Base-by-base conservation (phyloP, 768 basidiomycete genomes). In the Mycena alexandri region DNA sequence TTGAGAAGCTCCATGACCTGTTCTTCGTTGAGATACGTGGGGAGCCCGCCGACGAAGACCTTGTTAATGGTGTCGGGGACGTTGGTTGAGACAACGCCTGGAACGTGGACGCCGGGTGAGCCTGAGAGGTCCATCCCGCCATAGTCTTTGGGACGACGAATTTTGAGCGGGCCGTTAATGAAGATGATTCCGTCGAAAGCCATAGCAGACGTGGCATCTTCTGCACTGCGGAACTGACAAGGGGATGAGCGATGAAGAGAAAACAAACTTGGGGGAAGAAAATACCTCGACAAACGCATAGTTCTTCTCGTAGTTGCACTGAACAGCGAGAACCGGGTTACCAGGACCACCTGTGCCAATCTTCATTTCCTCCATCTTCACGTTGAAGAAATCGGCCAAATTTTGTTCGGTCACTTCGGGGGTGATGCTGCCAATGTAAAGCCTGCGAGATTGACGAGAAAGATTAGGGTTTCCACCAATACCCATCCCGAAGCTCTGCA, bases 11-110 rank as follows among this genome's bases (percentile, higher is more conserved):
- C 98, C 90, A 97, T 95, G 65, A 99, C 98, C 80, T 99, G 96
- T 76, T 98, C 98, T 79, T 99, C 98, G 74, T 94, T 96, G 53
- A 99, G 88, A 78, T 99, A 98, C 22, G 93, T 87, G 17, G 98
- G 98, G 63, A 99, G 83, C 59, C 96, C 97, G 47, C 98, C 98
- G 67, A 99, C 93, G 75, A 99, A 99, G 59, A 99, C 86, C 83
- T 99, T 99, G 88, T 99, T 96, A 79, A 93, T 93, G 25, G 96
- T 96, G 78, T 99, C 98, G 21, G 96, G 95, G 24, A 98, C 95
- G 73, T 96, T 96, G 60, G 94, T 95, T 7, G 94, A 96, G n/a
- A 98, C 94, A 48, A 96, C 93, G 61, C 96, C 96, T 36, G 95
- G 95, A 61, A 98, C 94, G 75, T 95, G 93, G 71, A 93, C 85